phyloP scores from a whole-genome alignment of 129 eudicot species.

The Glebionis coronaria region DNA sequence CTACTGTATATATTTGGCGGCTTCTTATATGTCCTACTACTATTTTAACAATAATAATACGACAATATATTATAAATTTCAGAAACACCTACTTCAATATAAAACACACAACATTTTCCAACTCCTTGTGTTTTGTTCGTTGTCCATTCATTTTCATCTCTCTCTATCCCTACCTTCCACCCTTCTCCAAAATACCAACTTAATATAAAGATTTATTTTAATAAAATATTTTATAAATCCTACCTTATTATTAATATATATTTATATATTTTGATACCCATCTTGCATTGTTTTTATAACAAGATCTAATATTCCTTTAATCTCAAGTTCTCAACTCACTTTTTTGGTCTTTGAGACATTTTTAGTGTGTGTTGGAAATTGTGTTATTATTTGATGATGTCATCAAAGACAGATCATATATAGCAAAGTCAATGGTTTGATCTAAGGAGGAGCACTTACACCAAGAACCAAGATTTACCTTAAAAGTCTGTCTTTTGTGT shows the following conservation, averaged over 20 bases:
- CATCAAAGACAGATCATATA: slow-evolving; percentile 21
- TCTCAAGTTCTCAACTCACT: slow-evolving; percentile 3
- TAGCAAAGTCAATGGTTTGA: slow-evolving; percentile 23
- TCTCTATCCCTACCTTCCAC: slow-evolving; percentile 38
- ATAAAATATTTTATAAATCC: neutral
- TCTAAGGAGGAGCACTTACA: slow-evolving; percentile 6
- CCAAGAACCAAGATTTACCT: neutral
- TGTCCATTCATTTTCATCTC: slow-evolving; percentile 46
- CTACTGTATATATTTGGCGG: neutral
- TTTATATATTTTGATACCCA: too few relatives aligned
- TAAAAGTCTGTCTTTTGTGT: slow-evolving; percentile 4
- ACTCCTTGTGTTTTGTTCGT: slow-evolving; percentile 33
- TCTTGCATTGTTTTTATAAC: slow-evolving; percentile 33
- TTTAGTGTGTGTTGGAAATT: neutral
- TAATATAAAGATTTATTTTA: neutral
- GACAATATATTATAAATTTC: neutral
- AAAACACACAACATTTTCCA: neutral
- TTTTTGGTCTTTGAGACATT: too few relatives aligned
- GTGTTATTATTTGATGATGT: neutral
- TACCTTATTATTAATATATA: neutral
- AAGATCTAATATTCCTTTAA: slow-evolving; percentile 30
- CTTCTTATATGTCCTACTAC: neutral
- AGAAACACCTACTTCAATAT: slow-evolving; percentile 11
- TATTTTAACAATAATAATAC: neutral
- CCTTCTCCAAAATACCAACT: slow-evolving; percentile 27